A percentile compares a stretch with the other conserved stretches of the same genome.
Evolutionary conservation across 2,329 filamentous ascomycete species (phyloP).

Genomic region (Pseudomassariella vexata): DNA sequence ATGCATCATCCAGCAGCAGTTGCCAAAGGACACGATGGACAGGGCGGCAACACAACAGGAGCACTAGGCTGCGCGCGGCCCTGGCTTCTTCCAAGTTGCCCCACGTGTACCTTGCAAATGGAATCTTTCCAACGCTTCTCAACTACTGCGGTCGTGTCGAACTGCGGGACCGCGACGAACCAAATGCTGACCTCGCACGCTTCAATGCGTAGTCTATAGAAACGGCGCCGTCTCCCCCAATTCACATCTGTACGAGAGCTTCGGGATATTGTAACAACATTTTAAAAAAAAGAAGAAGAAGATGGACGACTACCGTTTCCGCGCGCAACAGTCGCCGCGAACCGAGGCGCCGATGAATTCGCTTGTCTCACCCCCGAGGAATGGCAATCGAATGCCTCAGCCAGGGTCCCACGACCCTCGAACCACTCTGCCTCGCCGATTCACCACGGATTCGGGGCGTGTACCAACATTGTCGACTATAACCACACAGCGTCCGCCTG

Average conservation of each 20-base stretch:
- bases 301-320: constrained; percentile 78
- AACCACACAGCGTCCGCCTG: constrained; percentile 42
- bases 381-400: constrained; percentile 57
- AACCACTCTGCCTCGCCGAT: constrained; percentile 77
- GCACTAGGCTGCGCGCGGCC: constrained; percentile 11
- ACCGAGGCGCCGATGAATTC: constrained; percentile 71
- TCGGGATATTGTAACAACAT: constrained; percentile 29
- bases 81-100: constrained; percentile 2
- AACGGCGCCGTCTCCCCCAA: constrained; percentile 23
- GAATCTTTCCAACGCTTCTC: constrained; percentile 1
- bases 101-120: neutral
- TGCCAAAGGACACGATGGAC: constrained; percentile 1
- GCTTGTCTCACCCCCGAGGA: constrained; percentile 69
- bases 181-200: constrained; percentile 7
- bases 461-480: constrained; percentile 68
- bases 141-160: no score
- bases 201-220: constrained; percentile 29
- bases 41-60: constrained; percentile 12
- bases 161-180: neutral
- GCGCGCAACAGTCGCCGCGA: constrained; percentile 69
- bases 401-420: constrained; percentile 63
- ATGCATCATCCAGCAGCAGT: no score
- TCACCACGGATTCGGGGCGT: constrained; percentile 86
- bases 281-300: constrained; percentile 40
- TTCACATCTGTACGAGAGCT: constrained; percentile 34